A percentile compares a stretch with the other conserved stretches of the same genome.
phyloP scores from a whole-genome alignment of 192 early-diverging fungal genomes.

The Coemansia sp. region DNA sequence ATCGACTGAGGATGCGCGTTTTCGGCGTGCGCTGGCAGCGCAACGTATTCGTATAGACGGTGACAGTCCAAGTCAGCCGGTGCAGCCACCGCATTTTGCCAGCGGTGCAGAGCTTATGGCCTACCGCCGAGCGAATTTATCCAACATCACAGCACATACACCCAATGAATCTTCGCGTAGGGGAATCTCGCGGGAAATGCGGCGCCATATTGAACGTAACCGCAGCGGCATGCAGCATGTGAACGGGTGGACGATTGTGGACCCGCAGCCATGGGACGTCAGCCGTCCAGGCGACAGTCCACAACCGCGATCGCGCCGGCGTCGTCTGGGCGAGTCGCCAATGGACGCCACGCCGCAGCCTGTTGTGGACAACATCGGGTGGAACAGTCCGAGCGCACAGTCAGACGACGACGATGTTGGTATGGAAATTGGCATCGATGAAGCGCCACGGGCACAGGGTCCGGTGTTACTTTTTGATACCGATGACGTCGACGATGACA shows the following conservation, averaged over 20 bases:
- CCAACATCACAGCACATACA: no score
- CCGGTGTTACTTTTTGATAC: constrained; percentile 6
- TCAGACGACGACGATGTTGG: background rate
- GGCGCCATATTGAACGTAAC: background rate
- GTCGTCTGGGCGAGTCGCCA: constrained; percentile 1
- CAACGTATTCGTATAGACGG: background rate
- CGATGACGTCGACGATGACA: constrained; percentile 7
- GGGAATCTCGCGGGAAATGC: no score
- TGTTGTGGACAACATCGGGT: background rate
- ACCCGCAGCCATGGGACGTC: constrained; percentile 11
- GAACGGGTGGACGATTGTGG: constrained; percentile 38
- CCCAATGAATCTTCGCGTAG: no score
- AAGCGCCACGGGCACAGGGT: background rate
- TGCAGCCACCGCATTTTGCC: no score
- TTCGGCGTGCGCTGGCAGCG: background rate
- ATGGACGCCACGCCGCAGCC: background rate
- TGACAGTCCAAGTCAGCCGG: no score
- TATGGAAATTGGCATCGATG: background rate
- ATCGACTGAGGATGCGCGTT: background rate
- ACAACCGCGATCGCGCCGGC: constrained; percentile 8
- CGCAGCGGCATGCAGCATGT: constrained; percentile 1
- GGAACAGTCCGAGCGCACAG: background rate
- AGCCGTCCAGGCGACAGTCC: background rate
- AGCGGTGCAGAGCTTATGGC: no score
- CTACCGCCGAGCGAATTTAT: no score